Base-by-base conservation (phyloP, 768 basidiomycete species). In the Pulveroboletus sp. region DNA sequence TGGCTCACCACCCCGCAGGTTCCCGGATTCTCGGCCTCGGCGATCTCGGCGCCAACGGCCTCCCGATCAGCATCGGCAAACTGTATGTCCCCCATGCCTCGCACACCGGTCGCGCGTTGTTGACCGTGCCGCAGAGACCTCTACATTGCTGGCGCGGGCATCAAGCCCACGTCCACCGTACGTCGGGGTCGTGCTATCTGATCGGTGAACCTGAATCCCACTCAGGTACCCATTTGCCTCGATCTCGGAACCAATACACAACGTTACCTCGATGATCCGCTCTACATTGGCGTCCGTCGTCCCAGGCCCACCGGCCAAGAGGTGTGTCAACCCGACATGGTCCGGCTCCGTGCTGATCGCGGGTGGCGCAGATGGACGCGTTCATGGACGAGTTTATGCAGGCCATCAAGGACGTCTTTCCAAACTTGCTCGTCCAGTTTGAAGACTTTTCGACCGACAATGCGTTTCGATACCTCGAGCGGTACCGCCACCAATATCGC, bases 341-440 rank as follows among this genome's bases (percentile, higher is more conserved):
- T n/a, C n/a, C n/a, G n/a, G n/a, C n/a, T 19, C 29, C 7, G 8
- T 43, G 12, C 24, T 51, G 29, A 53, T n/a, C 33, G 11, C 11
- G 9, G 0, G 6, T 29, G 27, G 12, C 27, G 11, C 11, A 84
- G 81, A 84, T 85, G 75, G 80, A 82, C 36, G 81, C 68, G 32
- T 88, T 89, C 69, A 83, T 90, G 80, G 78, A 84, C 45, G 81
- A 84, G 55, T 87, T 90, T 66, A 88, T 90, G 83, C 64, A 69
- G 14, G 81, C 84, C 9, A 81, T 85, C 74, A 65, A 69, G 36
- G 75, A 79, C 24, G 76, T 79, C 14, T 87, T 85, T 66, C 87
- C 87, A 7, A 69, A 78, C 5, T 68, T 84, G 41, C 69, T 87
- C 54, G 77, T 89, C n/a, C 86, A 88, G 50, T 87, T 84, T 52